Evolutionary conservation across 2,329 filamentous ascomycete genomes (phyloP).

Genomic region (Delphinella strobiligena): DNA sequence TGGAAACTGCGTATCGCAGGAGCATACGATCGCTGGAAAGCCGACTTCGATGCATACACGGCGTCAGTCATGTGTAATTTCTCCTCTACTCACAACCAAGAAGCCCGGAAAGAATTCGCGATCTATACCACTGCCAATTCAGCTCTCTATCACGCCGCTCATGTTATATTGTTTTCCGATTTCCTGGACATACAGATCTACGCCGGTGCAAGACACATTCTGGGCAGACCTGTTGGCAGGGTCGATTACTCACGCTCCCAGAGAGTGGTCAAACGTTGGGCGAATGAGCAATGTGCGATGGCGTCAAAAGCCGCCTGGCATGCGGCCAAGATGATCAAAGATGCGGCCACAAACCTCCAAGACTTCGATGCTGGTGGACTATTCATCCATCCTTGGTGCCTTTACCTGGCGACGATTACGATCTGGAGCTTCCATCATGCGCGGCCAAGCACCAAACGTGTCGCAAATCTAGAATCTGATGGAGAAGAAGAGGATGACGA

Average conservation of each 20-base stretch:
- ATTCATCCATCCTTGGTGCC: constrained; percentile 51
- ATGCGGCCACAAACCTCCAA: constrained; percentile 37
- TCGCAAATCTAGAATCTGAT: no score
- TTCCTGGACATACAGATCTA: constrained; percentile 52
- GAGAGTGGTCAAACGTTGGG: constrained; percentile 42
- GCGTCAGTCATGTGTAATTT: constrained; percentile 20
- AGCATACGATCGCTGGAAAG: constrained; percentile 47
- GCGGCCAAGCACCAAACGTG: constrained; percentile 9
- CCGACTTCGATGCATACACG: constrained; percentile 44
- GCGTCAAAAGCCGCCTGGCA: constrained; percentile 41
- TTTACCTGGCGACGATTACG: constrained; percentile 47
- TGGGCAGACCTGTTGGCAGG: constrained; percentile 41
- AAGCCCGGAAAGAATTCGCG: constrained; percentile 26
- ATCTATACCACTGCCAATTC: constrained; percentile 38
- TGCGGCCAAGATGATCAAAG: constrained; percentile 40
- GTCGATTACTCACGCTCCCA: constrained; percentile 39
- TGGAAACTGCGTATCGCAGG: constrained; percentile 42
- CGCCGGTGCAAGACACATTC: constrained; percentile 46
- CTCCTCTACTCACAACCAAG: constrained; percentile 12
- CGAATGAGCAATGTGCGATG: constrained; percentile 15
- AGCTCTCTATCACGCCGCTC: constrained; percentile 47
- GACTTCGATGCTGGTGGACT: constrained; percentile 41
- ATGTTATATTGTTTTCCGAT: constrained; percentile 45
- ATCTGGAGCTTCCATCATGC: constrained; percentile 47
- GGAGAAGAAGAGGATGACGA: constrained; percentile 28